A percentile compares a stretch with the other conserved stretches of the same genome.
Evolutionary conservation across 352 stramenopile species (phyloP).

Genomic region (Pythium volutum): DNA sequence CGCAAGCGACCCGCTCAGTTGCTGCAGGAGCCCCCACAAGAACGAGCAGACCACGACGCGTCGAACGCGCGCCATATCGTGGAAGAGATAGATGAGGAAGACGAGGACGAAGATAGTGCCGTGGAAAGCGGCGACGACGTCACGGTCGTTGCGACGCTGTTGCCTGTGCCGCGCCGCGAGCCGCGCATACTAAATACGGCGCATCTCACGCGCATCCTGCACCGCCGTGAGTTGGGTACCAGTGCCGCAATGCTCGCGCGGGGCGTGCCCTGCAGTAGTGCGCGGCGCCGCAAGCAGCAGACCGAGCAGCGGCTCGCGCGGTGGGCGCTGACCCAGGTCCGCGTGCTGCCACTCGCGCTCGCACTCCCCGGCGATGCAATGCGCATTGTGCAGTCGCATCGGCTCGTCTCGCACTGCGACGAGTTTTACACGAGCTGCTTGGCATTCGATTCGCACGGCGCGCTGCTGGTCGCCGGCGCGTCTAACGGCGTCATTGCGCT

Average conservation of each 20-base stretch:
- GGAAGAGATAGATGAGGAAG: conserved; percentile 22
- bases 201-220: conserved; percentile 36
- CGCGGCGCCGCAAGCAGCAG: conserved; percentile 29
- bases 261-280: conserved; percentile 20
- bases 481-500: conserved; percentile 70
- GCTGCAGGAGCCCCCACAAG: conserved; percentile 10
- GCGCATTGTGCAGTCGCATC: conserved; percentile 15
- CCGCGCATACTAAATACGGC: conserved; percentile 12
- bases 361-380: conserved; percentile 27
- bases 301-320: conserved; percentile 49
- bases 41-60: neutral
- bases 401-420: conserved; percentile 35
- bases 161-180: neutral
- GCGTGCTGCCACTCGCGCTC: conserved; percentile 39
- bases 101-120: conserved; percentile 5
- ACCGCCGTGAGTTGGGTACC: conserved; percentile 40
- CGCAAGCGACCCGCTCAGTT: conserved; percentile 34
- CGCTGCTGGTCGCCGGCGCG: conserved; percentile 56
- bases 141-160: conserved; percentile 2
- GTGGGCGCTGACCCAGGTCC: conserved; percentile 52
- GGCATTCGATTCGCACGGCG: conserved; percentile 65
- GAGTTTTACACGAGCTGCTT: conserved; percentile 67
- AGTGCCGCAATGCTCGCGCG: conserved; percentile 8
- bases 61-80: conserved; percentile 7
- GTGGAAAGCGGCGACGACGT: neutral